Evolutionary conservation across 495 filamentous ascomycete species (phyloP), one percentile per base, ranked within the genome.

Genomic region (Tuber microsphaerosporum): DNA sequence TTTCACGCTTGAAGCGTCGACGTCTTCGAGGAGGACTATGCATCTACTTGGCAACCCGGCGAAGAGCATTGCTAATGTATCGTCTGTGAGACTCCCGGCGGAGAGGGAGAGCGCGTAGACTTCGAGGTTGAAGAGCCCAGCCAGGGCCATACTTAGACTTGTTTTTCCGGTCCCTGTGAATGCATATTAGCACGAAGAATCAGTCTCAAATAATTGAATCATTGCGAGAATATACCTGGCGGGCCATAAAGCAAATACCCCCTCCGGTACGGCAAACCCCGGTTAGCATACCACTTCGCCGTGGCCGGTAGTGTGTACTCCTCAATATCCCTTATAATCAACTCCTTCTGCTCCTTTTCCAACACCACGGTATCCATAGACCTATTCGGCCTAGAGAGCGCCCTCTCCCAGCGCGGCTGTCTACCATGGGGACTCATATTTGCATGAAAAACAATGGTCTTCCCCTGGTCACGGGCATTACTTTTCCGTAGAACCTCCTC

Each of bases 181-280:
- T 19, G 26, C 39, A 6, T 85, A 22, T 42, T 39, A 43, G 34
- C 61, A 34, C 71, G 26, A 76, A 39, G 5, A 34, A 44, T 76
- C 14, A 7, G 6, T 76, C 74, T 70, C 2, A 1, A 39, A 45
- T 39, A 56, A n/a, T 4, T 9, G 39, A 46, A 34, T 69, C 34
- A 37, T 1, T 37, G 34, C 34, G 34, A 2, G 34, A 2, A 37
- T 61, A 71, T 80, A 80, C 79, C 79, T 45, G 79, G 79, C 22
- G 91, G 90, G 0, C 91, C 91, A 81, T 92, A 90, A 7, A 99
- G 88, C 43, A 99, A 87, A 83, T 97, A 99, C 2, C 94, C 94
- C 41, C 94, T 87, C 43, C 94, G 90, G 75, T 97, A 99, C 1
- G 94, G 94, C 78, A 99, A 94, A 3, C 94, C 93, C 0, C 92